Evolutionary conservation across 805 yeast genomes (phyloP), one percentile per base, ranked within the genome.

Genomic region (Grigorovia yakushimaensis): DNA sequence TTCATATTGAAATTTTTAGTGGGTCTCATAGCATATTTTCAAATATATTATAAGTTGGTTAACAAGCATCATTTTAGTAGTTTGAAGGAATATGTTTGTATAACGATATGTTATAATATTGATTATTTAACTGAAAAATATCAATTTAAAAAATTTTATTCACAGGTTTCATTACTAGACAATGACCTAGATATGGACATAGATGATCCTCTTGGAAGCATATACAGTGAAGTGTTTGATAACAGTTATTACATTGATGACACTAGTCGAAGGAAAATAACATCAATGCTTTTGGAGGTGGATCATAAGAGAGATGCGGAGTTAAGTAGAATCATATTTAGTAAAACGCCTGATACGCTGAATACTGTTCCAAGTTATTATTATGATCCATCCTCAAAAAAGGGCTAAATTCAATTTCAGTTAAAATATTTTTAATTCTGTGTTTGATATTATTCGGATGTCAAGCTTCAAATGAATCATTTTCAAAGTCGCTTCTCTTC

Each of bases 1-100:
- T 84, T 84, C 69, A 73, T 83, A 50, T 57, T 76, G 45, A 71
- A 73, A 59, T 75, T 84, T 48, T 54, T 70, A 21, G 56, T 78
- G 47, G 89, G 87, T 0, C 51, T 81, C 51, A 36, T 78, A 2
- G 69, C 73, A 49, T 72, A 73, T 42, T 54, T 77, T 13, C 83
- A 81, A 3, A 73, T 82, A 2, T 73, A 71, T 53, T 68, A 73
- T 46, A 73, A 69, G 50, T 58, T 74, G 18, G 58, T 73, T 11
- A 62, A 72, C 37, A 59, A 64, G 17, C 58, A 60, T 41, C 66
- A 59, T 46, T 72, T 69, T 43, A 54, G 56, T 22, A 70, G 77
- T 11, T 62, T 83, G 47, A 81, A 77, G 54, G 78, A 77, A 51
- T 82, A 74, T 61, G 82, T 85, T 57, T 79, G 82, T 59, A 56